Conservation (phyloP, 495 filamentous ascomycete genomes). For the Haplographium delicatum region DNA sequence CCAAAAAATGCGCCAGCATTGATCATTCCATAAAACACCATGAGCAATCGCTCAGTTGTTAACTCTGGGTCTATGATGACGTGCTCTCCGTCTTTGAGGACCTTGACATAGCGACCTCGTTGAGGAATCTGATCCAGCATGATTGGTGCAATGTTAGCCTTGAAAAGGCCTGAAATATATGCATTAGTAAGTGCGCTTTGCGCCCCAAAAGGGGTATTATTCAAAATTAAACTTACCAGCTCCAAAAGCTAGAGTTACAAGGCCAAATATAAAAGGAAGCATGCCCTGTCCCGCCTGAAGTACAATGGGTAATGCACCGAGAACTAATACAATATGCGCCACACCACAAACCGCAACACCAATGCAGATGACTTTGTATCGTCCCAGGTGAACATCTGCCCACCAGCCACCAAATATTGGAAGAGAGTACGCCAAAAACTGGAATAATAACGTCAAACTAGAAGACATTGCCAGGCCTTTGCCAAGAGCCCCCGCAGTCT, state of each 20-base stretch:
- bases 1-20: constrained; percentile 65
- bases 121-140: constrained; percentile 62
- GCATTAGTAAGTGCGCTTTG: too few relatives aligned
- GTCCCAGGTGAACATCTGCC: constrained; percentile 67
- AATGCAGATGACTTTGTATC: constrained; percentile 62
- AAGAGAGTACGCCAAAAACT: constrained; percentile 70
- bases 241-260: constrained; percentile 61
- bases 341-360: constrained; percentile 54
- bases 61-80: constrained; percentile 67
- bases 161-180: constrained; percentile 49
- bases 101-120: constrained; percentile 46
- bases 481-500: constrained; percentile 58
- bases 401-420: constrained; percentile 60
- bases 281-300: constrained; percentile 51
- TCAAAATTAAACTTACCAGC: constrained; percentile 67
- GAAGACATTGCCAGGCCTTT: constrained; percentile 64
- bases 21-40: constrained; percentile 64
- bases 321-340: constrained; percentile 61
- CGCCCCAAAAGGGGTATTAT: too few relatives aligned
- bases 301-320: constrained; percentile 56
- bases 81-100: constrained; percentile 60
- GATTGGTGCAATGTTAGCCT: constrained; percentile 54
- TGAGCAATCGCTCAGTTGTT: constrained; percentile 62
- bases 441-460: constrained; percentile 62
- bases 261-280: constrained; percentile 55